These are phyloP conservation scores for Plasmodium relictum DNA, from an alignment of 169 alveolate genomes.

Conservation along the genomic window DNA sequence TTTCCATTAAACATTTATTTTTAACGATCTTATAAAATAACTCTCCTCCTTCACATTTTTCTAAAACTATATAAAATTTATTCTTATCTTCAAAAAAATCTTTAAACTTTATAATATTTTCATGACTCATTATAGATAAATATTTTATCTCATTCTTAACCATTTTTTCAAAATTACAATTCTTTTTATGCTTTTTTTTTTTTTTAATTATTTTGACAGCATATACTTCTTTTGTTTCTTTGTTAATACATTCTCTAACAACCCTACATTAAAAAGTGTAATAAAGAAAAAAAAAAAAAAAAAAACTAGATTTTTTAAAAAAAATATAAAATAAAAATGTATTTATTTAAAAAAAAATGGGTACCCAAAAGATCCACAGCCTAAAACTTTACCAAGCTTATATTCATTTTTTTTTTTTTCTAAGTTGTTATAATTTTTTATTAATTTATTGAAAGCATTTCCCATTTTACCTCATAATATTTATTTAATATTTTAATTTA, in stretches of 20 bases:
- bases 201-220: constrained; percentile 66
- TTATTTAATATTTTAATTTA: constrained; percentile 1
- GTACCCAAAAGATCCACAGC: constrained; percentile 71
- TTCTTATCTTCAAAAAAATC: constrained; percentile 82
- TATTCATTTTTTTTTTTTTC: constrained; percentile 61
- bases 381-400: constrained; percentile 50
- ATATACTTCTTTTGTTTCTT: constrained; percentile 48
- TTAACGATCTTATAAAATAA: constrained; percentile 82
- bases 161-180: constrained; percentile 48
- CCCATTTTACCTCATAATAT: constrained; percentile 56
- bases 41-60: constrained; percentile 89
- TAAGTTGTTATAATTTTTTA: constrained; percentile 27
- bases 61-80: constrained; percentile 83
- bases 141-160: constrained; percentile 65
- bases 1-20: constrained; percentile 80
- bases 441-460: constrained; percentile 36
- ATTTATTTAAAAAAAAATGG: too few species aligned
- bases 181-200: constrained; percentile 48
- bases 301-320: background rate
- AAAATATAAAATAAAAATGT: background rate
- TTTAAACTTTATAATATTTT: constrained; percentile 77
- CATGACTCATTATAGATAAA: constrained; percentile 77
- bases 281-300: background rate
- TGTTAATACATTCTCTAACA: constrained; percentile 64
- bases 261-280: constrained; percentile 9